These are phyloP conservation scores for Auriscalpium vulgare DNA, from an alignment of 768 basidiomycete genomes.

Conservation along the genomic window DNA sequence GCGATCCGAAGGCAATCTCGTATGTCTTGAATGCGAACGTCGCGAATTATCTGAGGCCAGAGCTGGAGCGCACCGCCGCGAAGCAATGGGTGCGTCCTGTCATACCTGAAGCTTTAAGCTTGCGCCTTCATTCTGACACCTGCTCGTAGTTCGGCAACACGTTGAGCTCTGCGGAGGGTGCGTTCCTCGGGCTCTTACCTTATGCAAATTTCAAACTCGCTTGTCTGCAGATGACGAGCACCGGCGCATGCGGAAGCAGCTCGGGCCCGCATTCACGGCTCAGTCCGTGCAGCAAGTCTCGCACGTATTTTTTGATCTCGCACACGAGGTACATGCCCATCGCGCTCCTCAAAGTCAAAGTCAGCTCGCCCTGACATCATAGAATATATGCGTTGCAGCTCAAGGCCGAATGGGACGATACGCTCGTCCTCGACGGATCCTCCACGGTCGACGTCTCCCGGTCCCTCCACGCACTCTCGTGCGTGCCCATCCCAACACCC, in stretches of 20 bases:
- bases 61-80: neutral
- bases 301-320: neutral
- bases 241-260: neutral
- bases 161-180: no score
- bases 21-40: neutral
- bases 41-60: neutral
- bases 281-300: constrained; percentile 3
- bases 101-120: no score
- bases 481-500: neutral
- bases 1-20: constrained; percentile 4
- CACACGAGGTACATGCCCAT: neutral
- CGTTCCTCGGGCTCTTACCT: no score
- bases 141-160: neutral
- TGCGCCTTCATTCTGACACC: neutral
- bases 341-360: no score
- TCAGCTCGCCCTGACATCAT: no score
- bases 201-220: no score
- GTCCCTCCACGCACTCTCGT: neutral
- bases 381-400: neutral
- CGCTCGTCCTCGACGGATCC: neutral
- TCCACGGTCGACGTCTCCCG: neutral
- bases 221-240: constrained; percentile 1
- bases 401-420: neutral
- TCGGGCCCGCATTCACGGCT: constrained; percentile 2
- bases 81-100: neutral